Percentiles rank a stretch among this genome's conserved stretches.
phyloP scores from a whole-genome alignment of 1,284 basidiomycete genomes.

The Malassezia sympodialis region DNA sequence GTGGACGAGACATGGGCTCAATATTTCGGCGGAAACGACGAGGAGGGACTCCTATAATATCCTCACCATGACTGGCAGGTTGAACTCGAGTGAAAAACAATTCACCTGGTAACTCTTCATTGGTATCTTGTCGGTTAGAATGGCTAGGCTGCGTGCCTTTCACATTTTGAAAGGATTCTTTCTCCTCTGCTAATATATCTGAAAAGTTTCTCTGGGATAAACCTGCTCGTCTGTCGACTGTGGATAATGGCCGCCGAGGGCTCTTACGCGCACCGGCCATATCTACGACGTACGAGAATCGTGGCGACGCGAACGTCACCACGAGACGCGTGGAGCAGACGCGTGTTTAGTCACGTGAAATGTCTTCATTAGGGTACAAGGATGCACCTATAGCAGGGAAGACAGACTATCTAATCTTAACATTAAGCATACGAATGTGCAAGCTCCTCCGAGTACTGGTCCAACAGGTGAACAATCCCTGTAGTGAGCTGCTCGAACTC shows the following conservation, averaged over 20 bases:
- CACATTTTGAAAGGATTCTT: background rate
- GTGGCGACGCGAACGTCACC: background rate
- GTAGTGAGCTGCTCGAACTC: constrained; percentile 37
- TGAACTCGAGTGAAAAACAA: constrained; percentile 6
- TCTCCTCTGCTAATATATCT: constrained; percentile 1
- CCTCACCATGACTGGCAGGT: background rate
- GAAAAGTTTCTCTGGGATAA: background rate
- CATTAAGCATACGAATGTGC: background rate
- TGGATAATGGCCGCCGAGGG: constrained; percentile 1
- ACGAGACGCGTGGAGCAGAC: constrained; percentile 1
- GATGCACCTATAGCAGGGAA: background rate
- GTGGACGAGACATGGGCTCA: constrained; percentile 2
- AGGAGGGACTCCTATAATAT: background rate
- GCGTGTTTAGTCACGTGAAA: constrained; percentile 12
- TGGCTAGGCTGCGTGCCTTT: background rate
- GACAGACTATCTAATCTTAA: background rate
- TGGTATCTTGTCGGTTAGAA: background rate
- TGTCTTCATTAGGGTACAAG: background rate
- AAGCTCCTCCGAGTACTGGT: constrained; percentile 29
- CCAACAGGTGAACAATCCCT: constrained; percentile 33
- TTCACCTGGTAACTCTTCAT: constrained; percentile 5
- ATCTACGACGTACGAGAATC: background rate
- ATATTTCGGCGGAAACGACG: background rate
- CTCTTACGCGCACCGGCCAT: constrained; percentile 14
- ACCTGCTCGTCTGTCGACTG: background rate